Evolutionary conservation across 2,329 filamentous ascomycete species (phyloP).

Genomic region (Arthrinium puccinioides): DNA sequence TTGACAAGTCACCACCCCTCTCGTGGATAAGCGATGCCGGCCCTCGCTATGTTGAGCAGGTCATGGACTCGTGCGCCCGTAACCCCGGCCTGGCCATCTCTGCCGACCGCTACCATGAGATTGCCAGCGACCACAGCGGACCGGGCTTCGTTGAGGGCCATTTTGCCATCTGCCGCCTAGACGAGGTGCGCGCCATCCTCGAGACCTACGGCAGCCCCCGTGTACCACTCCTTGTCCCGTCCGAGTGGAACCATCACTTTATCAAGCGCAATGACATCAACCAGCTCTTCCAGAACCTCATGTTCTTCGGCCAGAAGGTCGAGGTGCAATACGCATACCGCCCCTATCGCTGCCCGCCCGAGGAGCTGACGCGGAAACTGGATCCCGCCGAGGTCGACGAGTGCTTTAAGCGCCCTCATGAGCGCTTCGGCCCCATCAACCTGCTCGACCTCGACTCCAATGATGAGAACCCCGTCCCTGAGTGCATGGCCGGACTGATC

Average conservation of each 20-base stretch:
- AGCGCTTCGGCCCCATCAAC: slow-evolving; percentile 1
- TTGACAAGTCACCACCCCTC: not conserved
- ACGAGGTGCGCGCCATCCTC: not conserved
- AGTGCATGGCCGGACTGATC: not conserved
- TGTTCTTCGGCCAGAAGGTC: slow-evolving; percentile 2
- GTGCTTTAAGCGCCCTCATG: not conserved
- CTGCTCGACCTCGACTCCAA: slow-evolving; percentile 3
- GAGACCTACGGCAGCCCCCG: not conserved
- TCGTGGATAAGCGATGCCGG: not conserved
- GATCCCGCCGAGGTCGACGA: slow-evolving; percentile 1
- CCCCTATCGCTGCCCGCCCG: not conserved
- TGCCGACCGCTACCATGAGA: not conserved
- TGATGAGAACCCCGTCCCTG: slow-evolving; percentile 1
- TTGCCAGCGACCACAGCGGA: not conserved
- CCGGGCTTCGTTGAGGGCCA: slow-evolving; percentile 4
- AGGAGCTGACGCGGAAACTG: slow-evolving; percentile 2
- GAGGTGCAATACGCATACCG: slow-evolving; percentile 3
- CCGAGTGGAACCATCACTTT: slow-evolving; percentile 2
- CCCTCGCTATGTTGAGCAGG: not conserved
- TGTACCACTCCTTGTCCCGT: slow-evolving; percentile 1
- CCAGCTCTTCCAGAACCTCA: not conserved
- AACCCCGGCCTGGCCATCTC: slow-evolving; percentile 3
- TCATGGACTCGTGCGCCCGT: slow-evolving; percentile 1
- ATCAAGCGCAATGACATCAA: not conserved
- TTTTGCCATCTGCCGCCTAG: slow-evolving; percentile 2